Conservation (phyloP, 768 basidiomycete genomes). For the Auricularia heimuer region DNA sequence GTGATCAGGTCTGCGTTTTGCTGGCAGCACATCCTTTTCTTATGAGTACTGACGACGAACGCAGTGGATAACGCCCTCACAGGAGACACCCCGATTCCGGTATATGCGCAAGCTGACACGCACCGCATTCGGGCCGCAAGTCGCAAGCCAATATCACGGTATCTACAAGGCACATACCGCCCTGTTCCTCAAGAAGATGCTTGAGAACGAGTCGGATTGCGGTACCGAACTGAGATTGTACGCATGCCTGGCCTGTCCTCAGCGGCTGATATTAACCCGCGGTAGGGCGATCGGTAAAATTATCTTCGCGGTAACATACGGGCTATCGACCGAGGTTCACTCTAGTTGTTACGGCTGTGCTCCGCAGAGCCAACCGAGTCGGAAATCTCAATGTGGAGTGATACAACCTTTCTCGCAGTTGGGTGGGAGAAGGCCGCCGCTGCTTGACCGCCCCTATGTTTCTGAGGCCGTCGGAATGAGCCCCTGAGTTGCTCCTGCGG, state of each 20-base stretch:
- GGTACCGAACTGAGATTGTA: neutral
- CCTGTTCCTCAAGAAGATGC: neutral
- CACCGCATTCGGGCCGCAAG: neutral
- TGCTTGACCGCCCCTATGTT: too few species aligned
- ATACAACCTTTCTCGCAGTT: too few species aligned
- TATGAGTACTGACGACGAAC: neutral
- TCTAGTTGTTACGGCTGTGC: too few species aligned
- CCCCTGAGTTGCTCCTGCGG: too few species aligned
- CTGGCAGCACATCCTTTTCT: neutral
- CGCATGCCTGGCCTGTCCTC: neutral
- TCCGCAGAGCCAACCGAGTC: too few species aligned
- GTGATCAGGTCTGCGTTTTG: neutral
- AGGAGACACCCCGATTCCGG: neutral
- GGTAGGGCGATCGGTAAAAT: neutral
- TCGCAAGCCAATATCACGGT: neutral
- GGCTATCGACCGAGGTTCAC: neutral
- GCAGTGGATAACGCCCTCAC: neutral
- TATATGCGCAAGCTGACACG: neutral
- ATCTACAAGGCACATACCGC: neutral
- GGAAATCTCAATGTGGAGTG: too few species aligned
- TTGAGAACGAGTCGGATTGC: neutral
- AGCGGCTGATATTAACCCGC: neutral
- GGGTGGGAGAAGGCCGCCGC: too few species aligned
- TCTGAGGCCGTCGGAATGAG: too few species aligned
- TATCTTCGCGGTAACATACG: neutral